These are phyloP conservation scores for Golubevia pallescens DNA, from an alignment of 1,284 basidiomycete genomes.

Conservation along the genomic window DNA sequence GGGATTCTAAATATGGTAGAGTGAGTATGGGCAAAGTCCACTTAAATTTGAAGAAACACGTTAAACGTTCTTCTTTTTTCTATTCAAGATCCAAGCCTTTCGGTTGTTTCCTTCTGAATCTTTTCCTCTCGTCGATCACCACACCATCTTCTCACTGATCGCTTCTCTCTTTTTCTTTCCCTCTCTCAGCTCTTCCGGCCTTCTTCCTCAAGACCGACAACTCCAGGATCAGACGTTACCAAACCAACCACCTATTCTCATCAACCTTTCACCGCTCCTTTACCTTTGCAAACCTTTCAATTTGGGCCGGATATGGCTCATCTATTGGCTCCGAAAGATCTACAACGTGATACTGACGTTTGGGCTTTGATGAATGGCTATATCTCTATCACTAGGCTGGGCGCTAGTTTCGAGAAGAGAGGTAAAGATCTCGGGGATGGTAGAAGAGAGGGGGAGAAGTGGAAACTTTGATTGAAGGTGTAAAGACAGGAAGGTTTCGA, in stretches of 20 bases:
- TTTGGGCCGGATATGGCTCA: constrained; percentile 52
- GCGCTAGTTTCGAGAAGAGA: constrained; percentile 22
- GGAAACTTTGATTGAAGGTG: too few species aligned
- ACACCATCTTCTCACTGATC: constrained; percentile 6
- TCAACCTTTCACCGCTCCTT: constrained; percentile 19
- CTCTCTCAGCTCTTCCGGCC: constrained; percentile 11
- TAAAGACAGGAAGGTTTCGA: too few species aligned
- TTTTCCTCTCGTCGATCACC: constrained; percentile 8
- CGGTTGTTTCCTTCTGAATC: background rate
- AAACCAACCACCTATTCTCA: background rate
- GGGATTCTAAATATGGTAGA: constrained; percentile 39
- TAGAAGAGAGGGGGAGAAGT: too few species aligned
- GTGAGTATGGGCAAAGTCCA: too few species aligned
- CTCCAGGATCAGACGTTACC: constrained; percentile 1
- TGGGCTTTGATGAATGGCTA: constrained; percentile 54
- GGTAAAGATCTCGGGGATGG: too few species aligned
- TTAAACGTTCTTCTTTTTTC: constrained; percentile 19
- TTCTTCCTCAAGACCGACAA: constrained; percentile 13
- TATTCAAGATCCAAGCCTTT: background rate
- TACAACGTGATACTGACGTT: constrained; percentile 40
- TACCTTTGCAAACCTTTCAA: constrained; percentile 26
- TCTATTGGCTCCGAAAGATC: constrained; percentile 32
- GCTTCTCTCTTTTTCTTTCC: constrained; percentile 7
- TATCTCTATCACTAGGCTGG: constrained; percentile 44
- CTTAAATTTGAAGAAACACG: too few species aligned